Conservation (phyloP, 2,329 filamentous ascomycete species). For the Aspergillus sclerotialis region DNA sequence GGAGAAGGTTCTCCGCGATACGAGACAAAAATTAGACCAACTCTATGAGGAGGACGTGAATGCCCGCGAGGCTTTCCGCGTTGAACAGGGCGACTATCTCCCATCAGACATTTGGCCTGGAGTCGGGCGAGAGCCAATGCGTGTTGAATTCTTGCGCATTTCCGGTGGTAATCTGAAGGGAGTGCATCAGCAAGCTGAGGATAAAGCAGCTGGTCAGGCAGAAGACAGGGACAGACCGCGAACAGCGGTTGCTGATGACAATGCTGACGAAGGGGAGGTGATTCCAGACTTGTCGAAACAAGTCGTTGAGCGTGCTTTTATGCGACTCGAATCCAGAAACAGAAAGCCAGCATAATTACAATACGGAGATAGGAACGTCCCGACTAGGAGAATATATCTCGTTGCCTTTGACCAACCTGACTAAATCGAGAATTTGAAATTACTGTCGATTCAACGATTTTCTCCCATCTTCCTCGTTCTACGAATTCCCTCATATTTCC, state of each 20-base stretch:
- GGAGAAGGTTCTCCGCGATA: constrained; percentile 66
- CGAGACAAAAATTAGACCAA: constrained; percentile 67
- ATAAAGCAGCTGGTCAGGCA: constrained; percentile 4
- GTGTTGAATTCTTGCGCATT: constrained; percentile 33
- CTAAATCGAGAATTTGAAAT: no score
- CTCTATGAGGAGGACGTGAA: constrained; percentile 65
- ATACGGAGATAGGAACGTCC: not conserved
- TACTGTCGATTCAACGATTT: no score
- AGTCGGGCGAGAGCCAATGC: constrained; percentile 53
- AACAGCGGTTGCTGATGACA: constrained; percentile 6
- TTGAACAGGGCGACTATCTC: constrained; percentile 77
- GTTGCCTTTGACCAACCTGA: no score
- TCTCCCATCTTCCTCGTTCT: no score
- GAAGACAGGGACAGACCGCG: constrained; percentile 6
- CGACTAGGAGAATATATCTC: not conserved
- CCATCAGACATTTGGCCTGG: constrained; percentile 84
- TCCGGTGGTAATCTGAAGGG: constrained; percentile 27
- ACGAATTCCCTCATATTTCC: no score
- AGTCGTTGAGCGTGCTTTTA: constrained; percentile 36
- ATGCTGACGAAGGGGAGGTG: constrained; percentile 22
- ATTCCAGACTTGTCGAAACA: constrained; percentile 38
- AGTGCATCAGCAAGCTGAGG: constrained; percentile 6
- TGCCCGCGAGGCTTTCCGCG: constrained; percentile 69
- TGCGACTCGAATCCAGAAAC: constrained; percentile 29
- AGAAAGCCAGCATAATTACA: constrained; percentile 10